Conservation (phyloP, 148 eudicot genomes). For the Nepenthes mirabilis region DNA sequence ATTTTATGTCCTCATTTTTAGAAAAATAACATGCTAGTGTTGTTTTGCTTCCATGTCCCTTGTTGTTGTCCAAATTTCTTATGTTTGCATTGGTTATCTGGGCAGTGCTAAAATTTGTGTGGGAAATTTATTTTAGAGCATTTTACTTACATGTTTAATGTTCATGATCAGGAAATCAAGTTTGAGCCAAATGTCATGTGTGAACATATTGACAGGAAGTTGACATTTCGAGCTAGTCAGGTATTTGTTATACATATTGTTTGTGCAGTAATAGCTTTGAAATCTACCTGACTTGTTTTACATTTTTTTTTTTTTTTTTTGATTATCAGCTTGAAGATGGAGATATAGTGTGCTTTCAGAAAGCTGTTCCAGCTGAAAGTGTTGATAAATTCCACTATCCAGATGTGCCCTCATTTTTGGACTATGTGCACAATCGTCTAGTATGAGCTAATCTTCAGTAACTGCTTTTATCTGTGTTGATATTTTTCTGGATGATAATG, state of each 20-base stretch:
- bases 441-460: constrained; percentile 14
- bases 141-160: not conserved
- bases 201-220: constrained; percentile 60
- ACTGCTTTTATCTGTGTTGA: too few relatives aligned
- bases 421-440: constrained; percentile 95
- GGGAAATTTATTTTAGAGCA: too few relatives aligned
- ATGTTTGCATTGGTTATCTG: too few relatives aligned
- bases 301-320: not conserved
- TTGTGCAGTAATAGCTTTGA: not conserved
- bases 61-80: too few relatives aligned
- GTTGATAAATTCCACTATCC: constrained; percentile 48
- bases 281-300: not conserved
- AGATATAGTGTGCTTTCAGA: constrained; percentile 93
- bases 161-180: constrained; percentile 64
- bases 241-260: constrained; percentile 17
- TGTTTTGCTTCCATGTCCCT: too few relatives aligned
- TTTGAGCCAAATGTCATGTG: constrained; percentile 93
- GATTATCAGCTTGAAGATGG: constrained; percentile 81
- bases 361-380: constrained; percentile 29
- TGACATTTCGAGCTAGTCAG: constrained; percentile 60
- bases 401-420: constrained; percentile 72
- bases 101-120: too few relatives aligned
- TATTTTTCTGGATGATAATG: too few relatives aligned
- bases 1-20: too few relatives aligned
- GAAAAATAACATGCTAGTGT: too few relatives aligned